Conservation (phyloP, 1,139 yeast genomes). For the Candida buenavistaensis region DNA sequence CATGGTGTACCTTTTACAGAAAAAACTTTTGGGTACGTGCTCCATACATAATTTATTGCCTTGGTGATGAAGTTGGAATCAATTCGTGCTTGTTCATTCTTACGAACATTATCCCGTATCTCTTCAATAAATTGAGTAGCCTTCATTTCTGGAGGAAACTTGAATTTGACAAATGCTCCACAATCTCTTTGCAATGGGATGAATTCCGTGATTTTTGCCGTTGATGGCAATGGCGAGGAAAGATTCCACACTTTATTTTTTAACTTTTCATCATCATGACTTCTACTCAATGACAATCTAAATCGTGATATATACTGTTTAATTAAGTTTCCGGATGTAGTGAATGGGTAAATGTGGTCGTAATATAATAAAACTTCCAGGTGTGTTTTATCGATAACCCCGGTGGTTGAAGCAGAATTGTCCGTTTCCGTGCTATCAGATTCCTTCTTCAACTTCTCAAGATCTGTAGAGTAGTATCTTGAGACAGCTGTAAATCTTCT, state of each 20-base stretch:
- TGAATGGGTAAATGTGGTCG: conserved; percentile 36
- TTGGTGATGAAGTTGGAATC: conserved; percentile 30
- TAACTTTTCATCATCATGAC: conserved; percentile 18
- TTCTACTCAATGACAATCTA: conserved; percentile 17
- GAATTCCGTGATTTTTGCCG: conserved; percentile 36
- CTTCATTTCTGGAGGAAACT: conserved; percentile 52
- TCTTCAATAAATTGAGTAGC: conserved; percentile 51
- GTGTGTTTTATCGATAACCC: conserved; percentile 38
- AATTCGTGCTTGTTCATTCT: conserved; percentile 22
- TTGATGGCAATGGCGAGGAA: conserved; percentile 34
- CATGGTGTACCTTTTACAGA: conserved; percentile 92
- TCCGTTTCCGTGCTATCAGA: conserved; percentile 34
- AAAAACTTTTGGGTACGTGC: conserved; percentile 46
- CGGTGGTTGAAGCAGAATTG: conserved; percentile 41
- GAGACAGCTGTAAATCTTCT: not conserved
- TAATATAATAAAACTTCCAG: conserved; percentile 39
- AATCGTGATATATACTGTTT: conserved; percentile 23
- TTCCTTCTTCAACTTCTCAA: conserved; percentile 34
- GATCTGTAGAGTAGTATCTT: conserved; percentile 27
- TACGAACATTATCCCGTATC: conserved; percentile 50
- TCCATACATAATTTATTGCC: conserved; percentile 17
- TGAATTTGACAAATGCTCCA: conserved; percentile 85
- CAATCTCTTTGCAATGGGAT: conserved; percentile 82
- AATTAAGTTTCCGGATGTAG: conserved; percentile 22
- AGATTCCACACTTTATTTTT: conserved; percentile 22